A percentile compares a stretch with the other conserved stretches of the same genome.
Evolutionary conservation across 2,329 filamentous ascomycete genomes (phyloP).

Genomic region (Beauveria australis): DNA sequence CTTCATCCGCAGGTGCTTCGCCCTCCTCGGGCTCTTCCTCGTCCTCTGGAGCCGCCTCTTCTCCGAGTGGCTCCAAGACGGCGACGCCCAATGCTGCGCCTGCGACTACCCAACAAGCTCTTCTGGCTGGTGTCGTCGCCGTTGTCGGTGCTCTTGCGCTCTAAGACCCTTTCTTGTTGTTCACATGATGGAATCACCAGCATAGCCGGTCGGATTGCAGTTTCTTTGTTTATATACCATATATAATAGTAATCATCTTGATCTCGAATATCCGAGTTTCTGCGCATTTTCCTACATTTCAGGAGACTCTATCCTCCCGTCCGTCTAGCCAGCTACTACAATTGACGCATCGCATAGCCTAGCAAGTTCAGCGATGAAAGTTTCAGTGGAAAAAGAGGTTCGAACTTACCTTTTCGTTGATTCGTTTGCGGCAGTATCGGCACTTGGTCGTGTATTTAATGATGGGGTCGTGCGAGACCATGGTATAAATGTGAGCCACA

Average conservation of each 20-base stretch:
- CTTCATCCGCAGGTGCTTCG: conserved; percentile 11
- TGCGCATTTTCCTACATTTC: neutral
- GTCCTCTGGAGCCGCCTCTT: conserved; percentile 12
- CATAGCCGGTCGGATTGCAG: neutral
- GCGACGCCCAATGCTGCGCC: conserved; percentile 23
- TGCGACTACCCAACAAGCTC: conserved; percentile 26
- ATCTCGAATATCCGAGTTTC: neutral
- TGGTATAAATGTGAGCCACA: conserved; percentile 55
- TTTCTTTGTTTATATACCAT: neutral
- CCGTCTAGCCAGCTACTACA: conserved; percentile 46
- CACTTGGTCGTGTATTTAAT: conserved; percentile 65
- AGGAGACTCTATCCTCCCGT: conserved; percentile 30
- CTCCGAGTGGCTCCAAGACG: conserved; percentile 13
- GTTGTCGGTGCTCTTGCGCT: conserved; percentile 28
- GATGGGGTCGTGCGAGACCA: conserved; percentile 54
- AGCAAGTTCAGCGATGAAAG: conserved; percentile 10
- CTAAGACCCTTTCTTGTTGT: conserved; percentile 14
- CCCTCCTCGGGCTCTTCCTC: conserved; percentile 13
- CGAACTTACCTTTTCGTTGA: conserved; percentile 51
- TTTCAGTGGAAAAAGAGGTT: neutral
- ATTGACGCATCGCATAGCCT: conserved; percentile 39
- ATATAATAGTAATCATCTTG: neutral
- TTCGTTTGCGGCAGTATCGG: conserved; percentile 55
- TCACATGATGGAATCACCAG: neutral
- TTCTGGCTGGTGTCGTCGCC: conserved; percentile 27